A percentile compares a stretch with the other conserved stretches of the same genome.
Evolutionary conservation across 225 moss, liverwort and hornwort genomes (phyloP).

Genomic region (Marchantia paleacea): DNA sequence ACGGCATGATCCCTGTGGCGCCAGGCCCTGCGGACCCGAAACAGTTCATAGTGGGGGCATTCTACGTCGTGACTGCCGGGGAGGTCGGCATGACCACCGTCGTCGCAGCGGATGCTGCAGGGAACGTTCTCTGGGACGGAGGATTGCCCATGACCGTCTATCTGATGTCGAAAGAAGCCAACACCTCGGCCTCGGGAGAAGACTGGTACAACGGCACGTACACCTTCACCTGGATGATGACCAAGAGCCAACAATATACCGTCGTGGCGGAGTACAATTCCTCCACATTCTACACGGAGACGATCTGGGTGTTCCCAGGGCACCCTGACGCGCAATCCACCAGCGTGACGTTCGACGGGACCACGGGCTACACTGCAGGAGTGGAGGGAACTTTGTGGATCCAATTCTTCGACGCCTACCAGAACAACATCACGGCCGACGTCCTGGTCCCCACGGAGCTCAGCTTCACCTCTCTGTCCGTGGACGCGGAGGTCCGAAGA

Average conservation of each 20-base stretch:
- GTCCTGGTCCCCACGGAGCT: constrained; percentile 36
- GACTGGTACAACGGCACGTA: constrained; percentile 57
- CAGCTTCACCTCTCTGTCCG: constrained; percentile 36
- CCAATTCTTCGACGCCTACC: constrained; percentile 50
- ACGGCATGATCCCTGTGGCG: constrained; percentile 18
- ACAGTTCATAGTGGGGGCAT: constrained; percentile 38
- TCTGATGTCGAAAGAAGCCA: constrained; percentile 28
- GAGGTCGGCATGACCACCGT: constrained; percentile 37
- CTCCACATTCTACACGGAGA: constrained; percentile 39
- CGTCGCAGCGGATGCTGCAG: constrained; percentile 39
- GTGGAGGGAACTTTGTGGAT: constrained; percentile 41
- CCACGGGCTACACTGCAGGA: constrained; percentile 35
- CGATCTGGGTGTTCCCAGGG: constrained; percentile 39
- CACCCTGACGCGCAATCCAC: constrained; percentile 38
- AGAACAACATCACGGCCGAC: constrained; percentile 49
- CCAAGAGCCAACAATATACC: constrained; percentile 45
- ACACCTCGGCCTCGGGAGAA: constrained; percentile 33
- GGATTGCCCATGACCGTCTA: constrained; percentile 36
- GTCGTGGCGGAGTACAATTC: constrained; percentile 37
- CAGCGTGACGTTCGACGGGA: constrained; percentile 30
- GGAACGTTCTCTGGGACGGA: constrained; percentile 42
- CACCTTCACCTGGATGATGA: constrained; percentile 35
- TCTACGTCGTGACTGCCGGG: constrained; percentile 28
- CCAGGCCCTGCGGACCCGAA: constrained; percentile 39
- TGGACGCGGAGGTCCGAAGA: constrained; percentile 32